Percentiles rank a stretch among this genome's conserved stretches.
Evolutionary conservation across 2,329 filamentous ascomycete species (phyloP).

Genomic region (Hypoxylon sp.): DNA sequence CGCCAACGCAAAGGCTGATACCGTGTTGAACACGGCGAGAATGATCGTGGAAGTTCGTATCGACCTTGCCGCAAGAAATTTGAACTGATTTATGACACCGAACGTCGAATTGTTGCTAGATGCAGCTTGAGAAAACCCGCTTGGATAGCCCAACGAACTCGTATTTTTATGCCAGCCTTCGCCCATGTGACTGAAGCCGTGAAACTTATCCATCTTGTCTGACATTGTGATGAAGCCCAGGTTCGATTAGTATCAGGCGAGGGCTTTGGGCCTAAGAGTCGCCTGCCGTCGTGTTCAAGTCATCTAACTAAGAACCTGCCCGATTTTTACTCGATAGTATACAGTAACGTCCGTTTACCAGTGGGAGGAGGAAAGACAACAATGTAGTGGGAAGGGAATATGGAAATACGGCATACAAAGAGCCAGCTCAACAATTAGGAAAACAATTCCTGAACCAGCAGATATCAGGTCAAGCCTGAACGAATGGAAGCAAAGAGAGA

Average conservation of each 20-base stretch:
- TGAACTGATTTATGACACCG: conserved; percentile 63
- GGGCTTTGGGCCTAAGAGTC: conserved; percentile 48
- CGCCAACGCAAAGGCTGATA: conserved; percentile 68
- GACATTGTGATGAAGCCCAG: conserved; percentile 45
- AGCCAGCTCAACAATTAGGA: conserved; percentile 58
- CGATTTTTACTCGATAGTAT: conserved; percentile 50
- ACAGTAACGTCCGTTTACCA: conserved; percentile 31
- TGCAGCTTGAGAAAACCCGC: conserved; percentile 48
- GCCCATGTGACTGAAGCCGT: conserved; percentile 45
- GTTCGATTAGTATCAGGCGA: conserved; percentile 46
- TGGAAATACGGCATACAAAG: conserved; percentile 47
- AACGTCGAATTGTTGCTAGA: conserved; percentile 58
- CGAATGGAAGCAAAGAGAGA: conserved; percentile 53
- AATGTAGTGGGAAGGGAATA: conserved; percentile 44
- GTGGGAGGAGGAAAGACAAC: conserved; percentile 43
- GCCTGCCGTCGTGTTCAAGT: conserved; percentile 56
- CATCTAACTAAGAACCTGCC: conserved; percentile 58
- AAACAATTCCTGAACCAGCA: conserved; percentile 59
- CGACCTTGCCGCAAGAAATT: conserved; percentile 66
- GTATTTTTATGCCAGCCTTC: conserved; percentile 47
- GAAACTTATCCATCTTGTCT: conserved; percentile 43
- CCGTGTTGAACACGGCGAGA: conserved; percentile 70
- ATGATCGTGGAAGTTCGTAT: conserved; percentile 72
- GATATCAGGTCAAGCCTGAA: conserved; percentile 50
- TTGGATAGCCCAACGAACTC: conserved; percentile 43